Conservation (phyloP, 2,329 filamentous ascomycete species). For the Monilinia fructigena region DNA sequence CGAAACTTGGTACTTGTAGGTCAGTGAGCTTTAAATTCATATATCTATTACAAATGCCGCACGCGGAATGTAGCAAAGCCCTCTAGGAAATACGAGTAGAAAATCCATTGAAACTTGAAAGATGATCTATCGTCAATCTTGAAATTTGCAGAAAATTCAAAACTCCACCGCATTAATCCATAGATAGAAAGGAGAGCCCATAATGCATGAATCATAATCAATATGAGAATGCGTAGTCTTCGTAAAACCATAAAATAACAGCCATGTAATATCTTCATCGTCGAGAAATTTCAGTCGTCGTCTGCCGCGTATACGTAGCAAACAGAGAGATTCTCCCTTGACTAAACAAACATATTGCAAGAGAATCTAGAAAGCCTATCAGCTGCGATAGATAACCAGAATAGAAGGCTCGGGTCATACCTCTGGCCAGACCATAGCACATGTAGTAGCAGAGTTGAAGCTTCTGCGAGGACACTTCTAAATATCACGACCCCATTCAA, state of each 20-base stretch:
- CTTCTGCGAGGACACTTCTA: neutral
- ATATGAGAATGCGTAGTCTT: neutral
- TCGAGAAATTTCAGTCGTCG: constrained; percentile 2
- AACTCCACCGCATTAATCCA: neutral
- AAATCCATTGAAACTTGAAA: neutral
- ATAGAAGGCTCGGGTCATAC: neutral
- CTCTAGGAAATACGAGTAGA: neutral
- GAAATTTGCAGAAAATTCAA: constrained; percentile 4
- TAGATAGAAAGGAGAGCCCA: neutral
- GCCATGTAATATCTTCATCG: constrained; percentile 6
- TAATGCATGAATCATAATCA: neutral
- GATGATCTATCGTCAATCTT: neutral
- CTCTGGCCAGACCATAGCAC: neutral
- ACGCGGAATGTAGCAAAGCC: neutral
- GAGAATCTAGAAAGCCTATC: neutral
- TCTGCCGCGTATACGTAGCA: neutral
- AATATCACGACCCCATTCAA: constrained; percentile 23
- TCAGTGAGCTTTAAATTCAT: neutral
- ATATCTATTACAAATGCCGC: neutral
- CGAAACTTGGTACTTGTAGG: neutral
- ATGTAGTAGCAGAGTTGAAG: constrained; percentile 1
- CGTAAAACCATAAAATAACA: neutral
- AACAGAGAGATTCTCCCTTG: neutral
- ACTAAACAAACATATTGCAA: neutral
- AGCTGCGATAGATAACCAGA: neutral